Evolutionary conservation across 257 asterid species (phyloP), one percentile per base, ranked within the genome.

Genomic region (Solanum tacnaense): DNA sequence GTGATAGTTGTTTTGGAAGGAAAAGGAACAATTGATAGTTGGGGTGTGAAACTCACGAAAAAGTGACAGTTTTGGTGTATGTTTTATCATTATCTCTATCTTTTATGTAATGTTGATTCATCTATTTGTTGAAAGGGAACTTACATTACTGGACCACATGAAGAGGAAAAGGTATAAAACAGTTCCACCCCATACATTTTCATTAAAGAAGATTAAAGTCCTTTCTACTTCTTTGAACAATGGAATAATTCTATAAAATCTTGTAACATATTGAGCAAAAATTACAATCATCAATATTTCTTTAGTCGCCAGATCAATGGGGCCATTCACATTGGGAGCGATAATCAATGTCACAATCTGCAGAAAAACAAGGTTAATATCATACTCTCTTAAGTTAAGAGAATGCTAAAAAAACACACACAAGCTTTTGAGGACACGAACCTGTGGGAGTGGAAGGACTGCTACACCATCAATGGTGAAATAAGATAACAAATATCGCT

Each of bases 401-500:
- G 35, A 76, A 76, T n/a, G 84, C 25, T 49, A 74, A 16, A 16
- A 9, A 25, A 60, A 44, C 31, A 29, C 31, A 86, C 6, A 83
- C 15, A 83, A 83, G 31, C 21, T 31, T 49, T 83, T 3, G 84
- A 76, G 44, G n/a, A 84, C 32, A 74, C 65, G 32, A 84, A 94
- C 95, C 94, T 94, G 98, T 52, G 98, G 98, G 32, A 94, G 67
- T 34, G 98, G 98, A 86, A 94, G 95, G 87, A 93, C 85, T 16
- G 98, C 88, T 73, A 93, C 83, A 44, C 93, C 11, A 78, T 92
- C 98, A 6, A 94, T 13, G 56, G 90, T 11, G 91, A 94, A 94
- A 89, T 93, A 92, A 58, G 93, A 90, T 1, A 2, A 62, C 70
- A 94, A 49, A 89, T 94, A 94, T 16, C 94, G 89, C 23, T 90